These are phyloP conservation scores for Melaleuca alternifolia DNA, from an alignment of 345 rosid species.

Conservation along the genomic window DNA sequence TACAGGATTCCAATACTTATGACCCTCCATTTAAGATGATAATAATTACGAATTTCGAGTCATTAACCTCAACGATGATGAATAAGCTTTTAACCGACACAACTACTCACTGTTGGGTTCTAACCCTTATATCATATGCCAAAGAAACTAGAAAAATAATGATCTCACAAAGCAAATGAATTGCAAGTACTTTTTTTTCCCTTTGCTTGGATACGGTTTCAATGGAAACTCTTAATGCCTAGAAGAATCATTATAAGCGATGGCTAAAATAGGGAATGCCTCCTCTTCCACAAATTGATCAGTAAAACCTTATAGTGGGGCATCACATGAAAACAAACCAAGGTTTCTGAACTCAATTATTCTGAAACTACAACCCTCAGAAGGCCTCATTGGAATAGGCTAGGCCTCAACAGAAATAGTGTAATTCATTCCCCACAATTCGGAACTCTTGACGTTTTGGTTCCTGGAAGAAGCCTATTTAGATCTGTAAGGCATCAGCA, in stretches of 20 bases:
- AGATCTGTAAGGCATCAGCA: slow-evolving; percentile 80
- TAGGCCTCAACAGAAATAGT: neutral
- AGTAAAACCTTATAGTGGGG: neutral
- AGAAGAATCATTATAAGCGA: neutral
- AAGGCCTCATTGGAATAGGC: neutral
- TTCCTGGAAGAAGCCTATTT: slow-evolving; percentile 2
- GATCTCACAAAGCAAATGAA: neutral
- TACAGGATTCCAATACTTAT: no score
- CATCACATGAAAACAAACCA: neutral
- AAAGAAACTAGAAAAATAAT: neutral
- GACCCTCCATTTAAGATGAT: no score
- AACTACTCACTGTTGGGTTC: no score
- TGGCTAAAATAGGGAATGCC: neutral
- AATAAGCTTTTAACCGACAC: no score
- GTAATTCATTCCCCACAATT: neutral
- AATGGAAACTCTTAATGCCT: neutral
- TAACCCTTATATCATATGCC: neutral
- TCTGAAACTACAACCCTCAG: neutral
- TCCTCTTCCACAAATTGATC: neutral
- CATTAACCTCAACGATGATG: no score
- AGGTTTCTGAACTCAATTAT: neutral
- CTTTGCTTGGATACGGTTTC: neutral
- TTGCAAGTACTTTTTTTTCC: neutral
- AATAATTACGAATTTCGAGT: no score
- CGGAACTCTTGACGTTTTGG: neutral